phyloP scores from a whole-genome alignment of 768 basidiomycete genomes.

The Suillus spraguei region DNA sequence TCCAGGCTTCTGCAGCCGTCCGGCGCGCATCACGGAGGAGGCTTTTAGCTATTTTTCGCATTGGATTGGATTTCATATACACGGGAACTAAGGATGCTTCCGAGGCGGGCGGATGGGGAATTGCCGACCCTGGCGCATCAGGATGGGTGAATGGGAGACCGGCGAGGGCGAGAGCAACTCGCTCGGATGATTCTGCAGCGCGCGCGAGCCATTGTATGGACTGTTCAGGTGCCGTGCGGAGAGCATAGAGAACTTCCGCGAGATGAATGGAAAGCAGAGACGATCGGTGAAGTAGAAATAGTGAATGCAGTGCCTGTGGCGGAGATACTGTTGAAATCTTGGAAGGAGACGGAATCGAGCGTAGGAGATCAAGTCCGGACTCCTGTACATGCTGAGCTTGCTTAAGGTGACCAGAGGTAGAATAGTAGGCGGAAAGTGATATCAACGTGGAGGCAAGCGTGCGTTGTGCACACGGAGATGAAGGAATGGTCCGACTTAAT shows the following conservation, averaged over 20 bases:
- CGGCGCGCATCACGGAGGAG: slow-evolving; percentile 71
- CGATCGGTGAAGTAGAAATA: slow-evolving; percentile 72
- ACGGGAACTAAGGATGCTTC: slow-evolving; percentile 42
- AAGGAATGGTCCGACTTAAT: slow-evolving; percentile 44
- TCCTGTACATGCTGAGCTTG: slow-evolving; percentile 63
- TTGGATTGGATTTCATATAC: slow-evolving; percentile 49
- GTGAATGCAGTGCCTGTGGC: slow-evolving; percentile 61
- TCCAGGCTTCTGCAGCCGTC: slow-evolving; percentile 77
- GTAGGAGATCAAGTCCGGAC: slow-evolving; percentile 53
- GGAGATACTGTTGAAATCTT: slow-evolving; percentile 47
- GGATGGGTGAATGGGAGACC: slow-evolving; percentile 41
- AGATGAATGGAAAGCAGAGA: slow-evolving; percentile 74
- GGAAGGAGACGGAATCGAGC: slow-evolving; percentile 51
- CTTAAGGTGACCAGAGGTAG: slow-evolving; percentile 54
- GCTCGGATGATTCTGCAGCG: slow-evolving; percentile 70
- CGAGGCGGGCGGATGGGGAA: slow-evolving; percentile 40
- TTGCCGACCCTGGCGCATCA: slow-evolving; percentile 35
- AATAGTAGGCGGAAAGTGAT: slow-evolving; percentile 72
- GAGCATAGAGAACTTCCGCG: slow-evolving; percentile 69
- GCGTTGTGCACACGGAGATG: slow-evolving; percentile 66
- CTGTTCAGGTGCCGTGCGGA: slow-evolving; percentile 39
- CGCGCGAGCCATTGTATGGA: slow-evolving; percentile 59
- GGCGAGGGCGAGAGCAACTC: slow-evolving; percentile 56
- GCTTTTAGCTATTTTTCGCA: slow-evolving; percentile 55
- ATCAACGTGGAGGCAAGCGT: slow-evolving; percentile 61